Evolutionary conservation across 2,329 filamentous ascomycete genomes (phyloP), one percentile per base, ranked within the genome.

Genomic region (Geosmithia morbida): DNA sequence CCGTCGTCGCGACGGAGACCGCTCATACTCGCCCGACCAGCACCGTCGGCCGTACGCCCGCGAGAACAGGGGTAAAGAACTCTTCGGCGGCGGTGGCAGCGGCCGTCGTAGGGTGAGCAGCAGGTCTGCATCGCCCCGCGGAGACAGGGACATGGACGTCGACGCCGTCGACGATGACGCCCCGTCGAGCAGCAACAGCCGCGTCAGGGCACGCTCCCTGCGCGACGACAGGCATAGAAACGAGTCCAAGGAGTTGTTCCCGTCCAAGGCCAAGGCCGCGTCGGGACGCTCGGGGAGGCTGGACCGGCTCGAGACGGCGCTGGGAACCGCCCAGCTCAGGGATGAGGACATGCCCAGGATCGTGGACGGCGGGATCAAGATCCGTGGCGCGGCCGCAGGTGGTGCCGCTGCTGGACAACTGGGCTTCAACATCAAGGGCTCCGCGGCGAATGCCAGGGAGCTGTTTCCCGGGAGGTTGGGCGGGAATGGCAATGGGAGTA

Each of bases 381-480:
- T 85, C 52, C 77, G 76, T 44, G 82, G 81, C 18, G 56, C 69
- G 16, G 72, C 78, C 5, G 66, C 6, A 11, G 29, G 29, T 7
- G 60, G 46, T 69, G 71, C 50, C 65, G 63, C 48, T 63, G 66
- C 26, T 61, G 65, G 33, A 5, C 59, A 63, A 14, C 65, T 69
- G 20, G 78, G 74, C 1, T 74, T 86, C 51, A 68, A 71, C 11
- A 87, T 87, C 59, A 87, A 84, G 57, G 84, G 83, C 2, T 11
- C 33, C 67, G 41, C 70, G 2, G 50, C 57, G 29, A 85, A 86
- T 57, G 64, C 72, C 2, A 87, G 85, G 61, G 84, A 88, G 58
- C 61, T 87, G 16, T 85, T 87, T 55, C 71, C 73, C 1, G 74
- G 79, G 50, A 78, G 67, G 51, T 57, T 79, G 22, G 53, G 20